Conservation (phyloP, 225 moss, liverwort and hornwort genomes). For the Sphagnum tenellum region DNA sequence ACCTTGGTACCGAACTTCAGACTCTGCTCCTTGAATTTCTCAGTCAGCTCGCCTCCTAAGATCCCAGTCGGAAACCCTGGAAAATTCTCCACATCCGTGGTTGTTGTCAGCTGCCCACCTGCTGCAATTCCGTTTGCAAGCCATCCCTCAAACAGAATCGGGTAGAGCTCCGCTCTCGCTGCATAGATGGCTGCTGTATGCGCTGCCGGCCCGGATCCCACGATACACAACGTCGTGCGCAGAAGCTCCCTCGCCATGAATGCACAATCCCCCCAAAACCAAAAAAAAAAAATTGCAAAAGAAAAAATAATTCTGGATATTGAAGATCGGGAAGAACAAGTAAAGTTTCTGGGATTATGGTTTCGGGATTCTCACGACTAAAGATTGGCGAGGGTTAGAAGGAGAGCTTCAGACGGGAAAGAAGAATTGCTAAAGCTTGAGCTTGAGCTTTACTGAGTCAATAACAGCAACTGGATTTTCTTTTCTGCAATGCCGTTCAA, state of each 20-base stretch:
- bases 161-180: conserved; percentile 73
- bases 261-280: no score
- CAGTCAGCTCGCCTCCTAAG: conserved; percentile 57
- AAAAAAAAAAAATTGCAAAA: no score
- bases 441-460: no score
- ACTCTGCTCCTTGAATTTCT: conserved; percentile 72
- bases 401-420: no score
- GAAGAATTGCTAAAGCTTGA: no score
- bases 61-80: conserved; percentile 93
- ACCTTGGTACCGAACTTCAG: conserved; percentile 69
- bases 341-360: no score
- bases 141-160: conserved; percentile 85
- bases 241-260: conserved; percentile 1
- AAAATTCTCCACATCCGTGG: conserved; percentile 96
- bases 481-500: no score
- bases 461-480: no score
- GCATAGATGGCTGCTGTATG: conserved; percentile 96
- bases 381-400: no score
- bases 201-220: conserved; percentile 92
- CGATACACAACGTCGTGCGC: conserved; percentile 64
- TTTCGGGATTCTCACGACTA: no score
- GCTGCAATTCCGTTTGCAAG: conserved; percentile 87
- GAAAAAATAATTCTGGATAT: no score
- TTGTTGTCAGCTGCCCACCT: conserved; percentile 91
- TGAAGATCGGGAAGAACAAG: no score